Base-by-base conservation (phyloP, 1,284 basidiomycete species). In the Pulchroboletus neoregius region DNA sequence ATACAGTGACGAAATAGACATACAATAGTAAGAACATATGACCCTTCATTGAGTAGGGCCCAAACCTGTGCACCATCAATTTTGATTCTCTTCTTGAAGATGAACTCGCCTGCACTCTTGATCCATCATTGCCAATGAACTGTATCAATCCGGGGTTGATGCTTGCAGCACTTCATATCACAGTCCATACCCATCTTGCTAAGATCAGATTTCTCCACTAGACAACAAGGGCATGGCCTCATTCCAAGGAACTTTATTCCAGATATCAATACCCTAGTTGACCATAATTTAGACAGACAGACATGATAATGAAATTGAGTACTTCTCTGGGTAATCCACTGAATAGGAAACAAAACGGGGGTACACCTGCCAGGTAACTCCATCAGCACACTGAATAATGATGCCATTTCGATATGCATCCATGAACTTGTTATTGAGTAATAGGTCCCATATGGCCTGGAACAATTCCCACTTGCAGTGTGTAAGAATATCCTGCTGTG, bases 211-310 rank as follows among this genome's bases (percentile, higher is more conserved):
- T 50, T 46, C 31, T 42, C 28, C 11, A 39, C 36, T 1, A 50
- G 11, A 26, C 44, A 50, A 10, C n/a, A 13, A 11, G 36, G 46
- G 9, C 46, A 48, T 5, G 24, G 46, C 8, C 9, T 8, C 15
- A 1, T 26, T n/a, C 23, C 35, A 5, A 48, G 12, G 15, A 43
- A 48, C n/a, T 48, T 48, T 11, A 43, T 43, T 6, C 41, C 28
- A 6, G 36, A 38, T 1, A 48, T 8, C 4, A 48, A 16, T 15
- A 48, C 16, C 16, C 46, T 48, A 46, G 18, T 46, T 8, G 12
- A 16, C 4, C 2, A 3, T 23, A 10, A 16, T 12, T 39, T 6
- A 27, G 23, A 27, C 2, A 3, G 15, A 18, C 13, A 16, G 3
- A 6, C 2, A 6, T 27, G 10, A 13, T 12, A 34, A 27, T 6